A percentile compares a stretch with the other conserved stretches of the same genome.
These are phyloP conservation scores for Pseudocohnilembus persalinus DNA, from an alignment of 169 alveolate species.

Conservation along the genomic window DNA sequence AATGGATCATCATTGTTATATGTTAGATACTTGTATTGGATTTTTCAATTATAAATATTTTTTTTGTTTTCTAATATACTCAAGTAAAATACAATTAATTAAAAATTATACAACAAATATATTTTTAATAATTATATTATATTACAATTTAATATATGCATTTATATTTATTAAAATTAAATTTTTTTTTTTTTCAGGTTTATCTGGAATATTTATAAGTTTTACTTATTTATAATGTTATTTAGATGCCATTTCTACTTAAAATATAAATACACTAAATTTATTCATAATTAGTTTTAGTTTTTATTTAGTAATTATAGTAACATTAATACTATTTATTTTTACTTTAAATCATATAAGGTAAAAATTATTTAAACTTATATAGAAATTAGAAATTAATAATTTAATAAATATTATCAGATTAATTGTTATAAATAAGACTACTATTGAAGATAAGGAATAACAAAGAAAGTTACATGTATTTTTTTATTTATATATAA, in stretches of 20 bases:
- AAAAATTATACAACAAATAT: neutral
- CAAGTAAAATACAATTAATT: slow-evolving; percentile 4
- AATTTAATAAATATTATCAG: slow-evolving; percentile 4
- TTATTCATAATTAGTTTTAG: slow-evolving; percentile 10
- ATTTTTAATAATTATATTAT: neutral
- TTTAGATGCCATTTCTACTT: slow-evolving; percentile 5
- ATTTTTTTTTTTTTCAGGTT: neutral
- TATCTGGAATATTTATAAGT: neutral
- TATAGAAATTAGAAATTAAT: neutral
- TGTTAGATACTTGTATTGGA: slow-evolving; percentile 61
- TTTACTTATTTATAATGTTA: slow-evolving; percentile 8
- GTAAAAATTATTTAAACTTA: neutral
- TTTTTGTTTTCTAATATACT: slow-evolving; percentile 47
- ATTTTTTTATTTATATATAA: too few relatives aligned
- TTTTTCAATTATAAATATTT: slow-evolving; percentile 58
- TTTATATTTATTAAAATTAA: neutral
- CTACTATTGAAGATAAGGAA: slow-evolving; percentile 71
- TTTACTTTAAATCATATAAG: neutral
- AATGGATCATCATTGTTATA: slow-evolving; percentile 68
- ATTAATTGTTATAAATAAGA: slow-evolving; percentile 38
- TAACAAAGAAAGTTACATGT: slow-evolving; percentile 44
- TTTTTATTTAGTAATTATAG: slow-evolving; percentile 1
- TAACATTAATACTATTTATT: neutral
- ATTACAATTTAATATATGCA: neutral
- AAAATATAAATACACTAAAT: neutral